These are phyloP conservation scores for Metschnikowia noctiluminum DNA, from an alignment of 805 yeast genomes.

Conservation along the genomic window DNA sequence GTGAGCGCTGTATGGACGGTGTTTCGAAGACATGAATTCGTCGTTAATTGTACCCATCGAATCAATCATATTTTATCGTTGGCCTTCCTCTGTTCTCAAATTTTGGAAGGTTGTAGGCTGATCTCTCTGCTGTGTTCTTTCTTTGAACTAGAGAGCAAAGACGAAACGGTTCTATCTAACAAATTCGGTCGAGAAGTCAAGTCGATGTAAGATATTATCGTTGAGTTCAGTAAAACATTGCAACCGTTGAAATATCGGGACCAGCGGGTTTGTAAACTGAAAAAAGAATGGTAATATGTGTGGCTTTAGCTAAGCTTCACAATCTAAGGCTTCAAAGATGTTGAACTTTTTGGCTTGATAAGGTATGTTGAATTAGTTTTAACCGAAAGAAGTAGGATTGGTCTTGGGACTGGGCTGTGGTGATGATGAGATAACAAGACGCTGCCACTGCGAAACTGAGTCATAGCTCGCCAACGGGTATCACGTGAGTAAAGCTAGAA, in stretches of 20 bases:
- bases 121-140: slow-evolving; percentile 4
- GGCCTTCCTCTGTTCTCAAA: no score
- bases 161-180: neutral
- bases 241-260: neutral
- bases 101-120: no score
- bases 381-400: slow-evolving; percentile 1
- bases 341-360: slow-evolving; percentile 4
- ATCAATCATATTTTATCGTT: neutral
- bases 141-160: slow-evolving; percentile 7
- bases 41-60: slow-evolving; percentile 13
- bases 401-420: neutral
- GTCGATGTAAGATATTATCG: neutral
- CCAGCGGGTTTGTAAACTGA: neutral
- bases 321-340: slow-evolving; percentile 1
- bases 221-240: slow-evolving; percentile 8
- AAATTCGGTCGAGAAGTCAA: neutral
- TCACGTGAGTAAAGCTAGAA: neutral
- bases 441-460: neutral
- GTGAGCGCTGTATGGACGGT: slow-evolving; percentile 8
- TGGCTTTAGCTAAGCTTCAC: no score
- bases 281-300: neutral
- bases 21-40: slow-evolving; percentile 7
- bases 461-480: neutral
- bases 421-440: no score
- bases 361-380: slow-evolving; percentile 4